A percentile compares a stretch with the other conserved stretches of the same genome.
Evolutionary conservation across 176 grass and related monocot genomes (phyloP).

Genomic region (Coix lacrymajobi): DNA sequence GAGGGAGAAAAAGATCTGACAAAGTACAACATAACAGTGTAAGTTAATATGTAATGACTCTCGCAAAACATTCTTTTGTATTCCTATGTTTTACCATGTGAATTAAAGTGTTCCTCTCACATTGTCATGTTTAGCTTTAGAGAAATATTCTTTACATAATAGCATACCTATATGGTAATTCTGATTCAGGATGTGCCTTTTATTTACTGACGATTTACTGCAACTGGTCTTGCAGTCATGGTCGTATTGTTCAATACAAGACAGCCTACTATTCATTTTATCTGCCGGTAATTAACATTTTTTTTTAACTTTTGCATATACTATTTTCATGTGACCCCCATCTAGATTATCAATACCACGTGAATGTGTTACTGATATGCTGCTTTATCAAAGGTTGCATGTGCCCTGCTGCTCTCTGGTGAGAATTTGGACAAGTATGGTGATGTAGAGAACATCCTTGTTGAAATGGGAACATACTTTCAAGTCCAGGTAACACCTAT

Average conservation of each 20-base stretch:
- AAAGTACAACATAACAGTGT: slow-evolving; percentile 75
- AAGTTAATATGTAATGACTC: slow-evolving; percentile 35
- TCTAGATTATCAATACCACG: neutral
- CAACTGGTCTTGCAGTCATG: slow-evolving; percentile 51
- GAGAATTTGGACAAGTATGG: slow-evolving; percentile 67
- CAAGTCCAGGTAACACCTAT: slow-evolving; percentile 77
- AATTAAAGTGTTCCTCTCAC: neutral
- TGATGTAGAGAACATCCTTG: slow-evolving; percentile 83
- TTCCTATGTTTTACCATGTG: neutral
- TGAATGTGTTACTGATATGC: slow-evolving; percentile 10
- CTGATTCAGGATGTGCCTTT: neutral
- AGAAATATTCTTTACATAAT: neutral
- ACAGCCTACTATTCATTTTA: slow-evolving; percentile 99
- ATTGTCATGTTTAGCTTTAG: neutral
- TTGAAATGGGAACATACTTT: slow-evolving; percentile 97
- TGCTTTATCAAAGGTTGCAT: slow-evolving; percentile 72
- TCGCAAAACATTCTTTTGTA: neutral
- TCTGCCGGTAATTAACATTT: slow-evolving; percentile 61
- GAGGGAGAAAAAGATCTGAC: slow-evolving; percentile 86
- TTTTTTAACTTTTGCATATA: neutral
- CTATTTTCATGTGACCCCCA: neutral
- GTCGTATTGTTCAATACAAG: slow-evolving; percentile 91
- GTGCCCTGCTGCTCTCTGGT: slow-evolving; percentile 82
- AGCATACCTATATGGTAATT: neutral
- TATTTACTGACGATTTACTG: neutral